phyloP scores from a whole-genome alignment of 306 rosid species.

The Oxytropis ochrocephala region DNA sequence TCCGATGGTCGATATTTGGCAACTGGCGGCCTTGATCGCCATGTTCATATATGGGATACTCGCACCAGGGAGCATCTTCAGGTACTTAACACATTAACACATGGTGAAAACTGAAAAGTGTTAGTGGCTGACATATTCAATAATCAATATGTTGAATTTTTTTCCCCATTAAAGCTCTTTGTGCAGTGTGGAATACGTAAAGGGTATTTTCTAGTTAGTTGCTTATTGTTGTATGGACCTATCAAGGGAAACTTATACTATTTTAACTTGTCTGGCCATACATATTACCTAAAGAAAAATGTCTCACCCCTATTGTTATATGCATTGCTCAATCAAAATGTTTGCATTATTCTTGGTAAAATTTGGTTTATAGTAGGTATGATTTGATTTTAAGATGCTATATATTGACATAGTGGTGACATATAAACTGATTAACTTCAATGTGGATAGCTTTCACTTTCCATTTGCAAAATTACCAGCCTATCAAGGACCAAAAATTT shows the following conservation, averaged over 20 bases:
- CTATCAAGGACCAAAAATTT: background rate
- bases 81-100: constrained; percentile 34
- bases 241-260: background rate
- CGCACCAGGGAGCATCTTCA: constrained; percentile 82
- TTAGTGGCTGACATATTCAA: background rate
- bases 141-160: background rate
- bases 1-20: constrained; percentile 91
- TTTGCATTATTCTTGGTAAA: background rate
- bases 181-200: background rate
- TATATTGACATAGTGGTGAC: background rate
- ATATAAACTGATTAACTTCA: background rate
- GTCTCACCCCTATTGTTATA: background rate
- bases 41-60: constrained; percentile 93
- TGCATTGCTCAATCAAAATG: background rate
- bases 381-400: background rate
- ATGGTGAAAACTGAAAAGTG: background rate
- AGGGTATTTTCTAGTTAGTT: background rate
- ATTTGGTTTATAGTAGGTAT: background rate
- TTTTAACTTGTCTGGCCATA: background rate
- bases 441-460: background rate
- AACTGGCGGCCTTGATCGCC: constrained; percentile 91
- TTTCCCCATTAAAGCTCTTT: background rate
- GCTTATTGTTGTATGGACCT: background rate
- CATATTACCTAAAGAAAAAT: background rate
- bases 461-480: background rate